Percentiles rank a stretch among this genome's conserved stretches.
These are phyloP conservation scores for Bacidia gigantensis DNA, from an alignment of 495 filamentous ascomycete species.

Conservation along the genomic window DNA sequence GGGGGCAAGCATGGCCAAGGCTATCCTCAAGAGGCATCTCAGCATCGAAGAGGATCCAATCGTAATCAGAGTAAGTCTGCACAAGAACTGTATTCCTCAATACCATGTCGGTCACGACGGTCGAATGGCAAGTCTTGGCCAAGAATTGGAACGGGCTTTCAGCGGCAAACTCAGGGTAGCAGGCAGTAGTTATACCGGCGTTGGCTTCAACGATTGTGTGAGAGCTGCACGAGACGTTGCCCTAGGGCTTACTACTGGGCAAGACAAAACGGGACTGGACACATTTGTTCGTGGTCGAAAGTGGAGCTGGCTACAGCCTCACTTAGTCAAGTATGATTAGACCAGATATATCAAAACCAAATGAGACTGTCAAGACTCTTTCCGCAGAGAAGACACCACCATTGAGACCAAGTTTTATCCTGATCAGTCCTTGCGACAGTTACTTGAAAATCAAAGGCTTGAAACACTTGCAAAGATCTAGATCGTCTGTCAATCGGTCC, in stretches of 20 bases:
- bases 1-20: conserved; percentile 51
- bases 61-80: conserved; percentile 44
- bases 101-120: conserved; percentile 63
- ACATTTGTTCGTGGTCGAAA: conserved; percentile 12
- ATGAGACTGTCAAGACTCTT: not conserved
- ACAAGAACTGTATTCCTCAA: conserved; percentile 77
- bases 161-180: conserved; percentile 55
- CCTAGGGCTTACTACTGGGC: conserved; percentile 21
- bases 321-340: not conserved
- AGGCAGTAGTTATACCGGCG: conserved; percentile 58
- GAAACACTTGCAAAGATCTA: too few relatives aligned
- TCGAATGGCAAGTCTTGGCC: conserved; percentile 45
- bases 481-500: too few relatives aligned
- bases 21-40: conserved; percentile 59
- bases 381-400: not conserved
- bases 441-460: too few relatives aligned
- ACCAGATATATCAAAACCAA: not conserved
- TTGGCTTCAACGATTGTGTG: conserved; percentile 55
- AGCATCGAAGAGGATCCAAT: conserved; percentile 45
- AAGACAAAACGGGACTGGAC: conserved; percentile 24
- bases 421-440: too few relatives aligned
- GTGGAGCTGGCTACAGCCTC: conserved; percentile 5
- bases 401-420: too few relatives aligned
- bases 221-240: conserved; percentile 32
- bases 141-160: conserved; percentile 42